Evolutionary conservation across 768 basidiomycete genomes (phyloP).

Genomic region (Leccinum imitatum): DNA sequence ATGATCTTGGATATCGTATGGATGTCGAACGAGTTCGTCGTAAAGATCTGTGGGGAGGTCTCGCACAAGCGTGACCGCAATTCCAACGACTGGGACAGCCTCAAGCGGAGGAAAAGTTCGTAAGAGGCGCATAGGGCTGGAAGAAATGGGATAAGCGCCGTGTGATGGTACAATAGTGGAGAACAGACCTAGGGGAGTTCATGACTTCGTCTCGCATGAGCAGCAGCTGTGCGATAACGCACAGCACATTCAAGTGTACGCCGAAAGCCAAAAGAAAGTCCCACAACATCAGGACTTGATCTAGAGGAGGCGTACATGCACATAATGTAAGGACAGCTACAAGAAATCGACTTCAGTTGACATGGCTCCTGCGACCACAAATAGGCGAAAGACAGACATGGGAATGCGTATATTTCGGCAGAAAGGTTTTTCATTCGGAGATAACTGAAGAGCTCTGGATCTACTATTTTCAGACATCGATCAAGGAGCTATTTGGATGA

Average conservation of each 20-base stretch:
- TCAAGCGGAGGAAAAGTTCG: constrained; percentile 93
- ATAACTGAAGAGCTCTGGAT: constrained; percentile 79
- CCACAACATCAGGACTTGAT: constrained; percentile 94
- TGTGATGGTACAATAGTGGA: neutral
- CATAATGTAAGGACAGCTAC: constrained; percentile 91
- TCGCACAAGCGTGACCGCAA: constrained; percentile 91
- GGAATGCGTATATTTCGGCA: constrained; percentile 97
- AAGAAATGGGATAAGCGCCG: constrained; percentile 2
- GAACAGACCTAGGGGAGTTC: constrained; percentile 72
- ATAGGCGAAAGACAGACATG: constrained; percentile 57
- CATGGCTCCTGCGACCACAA: neutral
- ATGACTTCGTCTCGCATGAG: constrained; percentile 91
- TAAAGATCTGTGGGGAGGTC: constrained; percentile 87
- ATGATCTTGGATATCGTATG: constrained; percentile 53
- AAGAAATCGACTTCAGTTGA: constrained; percentile 2
- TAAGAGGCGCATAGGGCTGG: constrained; percentile 90
- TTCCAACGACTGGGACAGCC: constrained; percentile 83
- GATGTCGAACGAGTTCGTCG: constrained; percentile 86
- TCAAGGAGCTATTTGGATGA: constrained; percentile 71
- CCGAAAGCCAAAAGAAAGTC: constrained; percentile 97
- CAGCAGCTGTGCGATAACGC: constrained; percentile 92
- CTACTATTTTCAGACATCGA: constrained; percentile 87
- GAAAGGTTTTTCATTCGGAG: constrained; percentile 88
- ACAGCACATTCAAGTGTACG: constrained; percentile 93
- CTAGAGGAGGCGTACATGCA: constrained; percentile 94